These are phyloP conservation scores for Acanthamoeba triangularis DNA, from an alignment of 208 protist species.

Conservation along the genomic window DNA sequence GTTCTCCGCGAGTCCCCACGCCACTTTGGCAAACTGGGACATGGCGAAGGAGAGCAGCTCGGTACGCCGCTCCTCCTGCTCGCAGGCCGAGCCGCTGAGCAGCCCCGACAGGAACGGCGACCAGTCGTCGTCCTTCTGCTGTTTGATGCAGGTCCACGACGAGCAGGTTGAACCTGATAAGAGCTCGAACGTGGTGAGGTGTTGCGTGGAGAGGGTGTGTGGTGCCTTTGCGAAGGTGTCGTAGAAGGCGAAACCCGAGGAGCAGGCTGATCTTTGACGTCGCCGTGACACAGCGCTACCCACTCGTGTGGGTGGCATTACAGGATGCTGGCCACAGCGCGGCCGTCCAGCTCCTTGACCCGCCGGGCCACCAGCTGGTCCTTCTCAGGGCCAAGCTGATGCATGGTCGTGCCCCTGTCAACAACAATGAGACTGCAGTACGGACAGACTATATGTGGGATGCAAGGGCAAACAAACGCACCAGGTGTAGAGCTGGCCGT, in stretches of 20 bases:
- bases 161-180: too few relatives aligned
- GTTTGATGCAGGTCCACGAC: too few relatives aligned
- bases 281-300: constrained; percentile 4
- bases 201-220: too few relatives aligned
- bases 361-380: neutral
- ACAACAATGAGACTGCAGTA: too few relatives aligned
- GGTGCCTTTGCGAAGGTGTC: too few relatives aligned
- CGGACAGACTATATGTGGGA: neutral
- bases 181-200: too few relatives aligned
- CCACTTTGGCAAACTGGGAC: neutral
- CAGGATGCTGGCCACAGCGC: neutral
- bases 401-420: constrained; percentile 4
- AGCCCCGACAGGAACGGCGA: neutral
- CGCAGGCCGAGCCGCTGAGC: neutral
- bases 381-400: constrained; percentile 20
- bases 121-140: neutral
- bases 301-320: neutral
- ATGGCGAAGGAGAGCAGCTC: constrained; percentile 19
- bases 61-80: neutral
- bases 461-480: neutral
- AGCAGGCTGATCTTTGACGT: neutral
- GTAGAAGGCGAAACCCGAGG: neutral
- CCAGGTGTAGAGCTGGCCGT: constrained; percentile 50
- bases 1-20: too few relatives aligned
- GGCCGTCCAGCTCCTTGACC: neutral